phyloP scores from a whole-genome alignment of 306 rosid species.

The Cucurbita maxima region DNA sequence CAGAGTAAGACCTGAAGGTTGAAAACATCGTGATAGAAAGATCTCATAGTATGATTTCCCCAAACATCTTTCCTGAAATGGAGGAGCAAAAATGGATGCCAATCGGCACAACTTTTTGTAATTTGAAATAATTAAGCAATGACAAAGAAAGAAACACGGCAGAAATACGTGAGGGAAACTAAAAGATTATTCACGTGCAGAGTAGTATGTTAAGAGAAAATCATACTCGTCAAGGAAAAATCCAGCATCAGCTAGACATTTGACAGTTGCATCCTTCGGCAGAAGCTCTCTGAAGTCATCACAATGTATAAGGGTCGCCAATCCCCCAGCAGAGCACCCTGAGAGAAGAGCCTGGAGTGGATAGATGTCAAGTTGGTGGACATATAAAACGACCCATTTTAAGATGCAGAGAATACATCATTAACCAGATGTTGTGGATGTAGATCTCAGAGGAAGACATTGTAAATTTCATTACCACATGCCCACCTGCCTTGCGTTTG shows the following conservation, averaged over 20 bases:
- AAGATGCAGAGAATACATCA: background rate
- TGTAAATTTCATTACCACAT: background rate
- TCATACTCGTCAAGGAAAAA: slow-evolving; percentile 96
- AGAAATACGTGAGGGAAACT: background rate
- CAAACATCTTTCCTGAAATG: slow-evolving; percentile 69
- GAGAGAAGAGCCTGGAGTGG: slow-evolving; percentile 75
- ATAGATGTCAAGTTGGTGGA: background rate
- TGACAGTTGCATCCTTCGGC: slow-evolving; percentile 46
- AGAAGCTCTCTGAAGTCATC: slow-evolving; percentile 48
- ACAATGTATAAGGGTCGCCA: slow-evolving; percentile 91
- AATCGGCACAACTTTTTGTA: slow-evolving; percentile 8
- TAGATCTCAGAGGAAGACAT: background rate
- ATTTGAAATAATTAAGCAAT: background rate
- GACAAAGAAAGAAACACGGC: background rate
- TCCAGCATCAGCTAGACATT: slow-evolving; percentile 94
- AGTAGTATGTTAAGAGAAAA: slow-evolving; percentile 14
- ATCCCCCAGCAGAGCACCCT: slow-evolving; percentile 98
- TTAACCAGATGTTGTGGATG: background rate
- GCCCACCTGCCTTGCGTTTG: slow-evolving; percentile 63
- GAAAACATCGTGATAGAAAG: slow-evolving; percentile 61
- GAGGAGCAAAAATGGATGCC: background rate
- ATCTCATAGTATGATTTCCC: slow-evolving; percentile 52
- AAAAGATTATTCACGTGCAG: background rate
- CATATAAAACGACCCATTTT: background rate
- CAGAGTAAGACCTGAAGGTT: slow-evolving; percentile 58